Base-by-base conservation (phyloP, 129 eudicot genomes). In the Pulicaria dysenterica region DNA sequence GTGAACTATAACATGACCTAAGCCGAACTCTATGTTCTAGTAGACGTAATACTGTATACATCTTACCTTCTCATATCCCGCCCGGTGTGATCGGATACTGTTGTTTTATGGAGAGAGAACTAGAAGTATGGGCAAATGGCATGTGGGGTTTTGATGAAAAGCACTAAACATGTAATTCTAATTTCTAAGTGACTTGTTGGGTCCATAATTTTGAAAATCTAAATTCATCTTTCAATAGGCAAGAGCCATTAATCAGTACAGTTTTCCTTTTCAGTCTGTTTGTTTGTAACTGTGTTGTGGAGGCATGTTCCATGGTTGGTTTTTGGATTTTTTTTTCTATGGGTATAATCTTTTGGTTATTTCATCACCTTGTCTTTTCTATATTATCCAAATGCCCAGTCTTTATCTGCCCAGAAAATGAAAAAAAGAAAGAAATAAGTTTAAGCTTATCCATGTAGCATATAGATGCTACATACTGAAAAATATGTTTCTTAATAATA, bases 271-370 rank as follows among this genome's bases (percentile, higher is more conserved):
- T 58, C 4, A 5, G 19, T 34, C 6, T 58, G 16, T 70, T 57
- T 68, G 61, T 53, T 69, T 37, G 45, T 56, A 24, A 73, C 40
- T 49, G 44, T 42, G 58, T 61, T 48, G 61, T 62, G 9, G 34
- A 48, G 63, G 71, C 60, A 42, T 64, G 70, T 73, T 73, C 55
- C 63, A 17, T 40, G 12, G 70, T 62, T 50, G 11, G 11, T 61
- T 8, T 31, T 49, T 73, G 17, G 19, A 14, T 17, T 47, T 59
- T 49, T 50, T 24, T 24, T 24, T 24, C 31, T 1, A 7, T 49
- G 51, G 24, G 45, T 45, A 46, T 66, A 42, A n/a, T 31, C 11
- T 4, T 67, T 37, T 67, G 59, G 73, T 34, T 48, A 36, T 53
- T 34, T 7, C 19, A 67, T 37, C 42, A 14, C 54, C 39, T 44